Conservation (phyloP, 2,329 filamentous ascomycete genomes). For the Penicillium palitans region DNA sequence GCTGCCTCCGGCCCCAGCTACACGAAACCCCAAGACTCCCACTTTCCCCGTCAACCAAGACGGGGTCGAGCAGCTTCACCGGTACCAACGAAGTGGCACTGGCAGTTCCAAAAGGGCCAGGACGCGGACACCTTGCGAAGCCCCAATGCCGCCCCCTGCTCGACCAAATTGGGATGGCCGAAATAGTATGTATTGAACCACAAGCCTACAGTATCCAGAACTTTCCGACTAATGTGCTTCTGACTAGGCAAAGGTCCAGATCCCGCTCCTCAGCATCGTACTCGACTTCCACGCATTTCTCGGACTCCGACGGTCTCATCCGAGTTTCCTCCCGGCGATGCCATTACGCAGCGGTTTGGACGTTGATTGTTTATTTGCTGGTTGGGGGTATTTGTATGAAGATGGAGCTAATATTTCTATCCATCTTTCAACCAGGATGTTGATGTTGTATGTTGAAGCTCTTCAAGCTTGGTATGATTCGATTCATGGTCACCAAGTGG, state of each 20-base stretch:
- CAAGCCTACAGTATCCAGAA: neutral
- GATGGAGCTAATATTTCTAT: neutral
- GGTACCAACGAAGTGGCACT: constrained; percentile 43
- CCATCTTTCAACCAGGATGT: neutral
- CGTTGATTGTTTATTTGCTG: neutral
- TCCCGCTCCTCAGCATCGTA: constrained; percentile 30
- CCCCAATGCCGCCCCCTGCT: constrained; percentile 37
- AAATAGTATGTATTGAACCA: constrained; percentile 23
- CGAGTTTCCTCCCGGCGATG: constrained; percentile 25
- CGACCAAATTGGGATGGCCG: constrained; percentile 22
- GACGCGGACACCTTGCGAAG: constrained; percentile 23
- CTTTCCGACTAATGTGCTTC: neutral
- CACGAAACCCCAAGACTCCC: constrained; percentile 29
- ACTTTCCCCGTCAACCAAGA: constrained; percentile 27
- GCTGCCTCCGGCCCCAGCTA: neutral
- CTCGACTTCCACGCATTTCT: constrained; percentile 25
- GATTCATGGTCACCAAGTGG: neutral
- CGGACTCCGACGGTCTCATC: constrained; percentile 25
- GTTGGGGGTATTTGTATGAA: neutral
- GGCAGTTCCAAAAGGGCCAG: constrained; percentile 35
- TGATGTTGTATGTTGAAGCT: neutral
- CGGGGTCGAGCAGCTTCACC: constrained; percentile 40
- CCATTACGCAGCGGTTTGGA: constrained; percentile 30
- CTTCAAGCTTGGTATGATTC: neutral
- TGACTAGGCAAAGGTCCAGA: constrained; percentile 13